A percentile compares a stretch with the other conserved stretches of the same genome.
phyloP scores from a whole-genome alignment of 2,329 filamentous ascomycete genomes.

The Alternaria incomplexa region DNA sequence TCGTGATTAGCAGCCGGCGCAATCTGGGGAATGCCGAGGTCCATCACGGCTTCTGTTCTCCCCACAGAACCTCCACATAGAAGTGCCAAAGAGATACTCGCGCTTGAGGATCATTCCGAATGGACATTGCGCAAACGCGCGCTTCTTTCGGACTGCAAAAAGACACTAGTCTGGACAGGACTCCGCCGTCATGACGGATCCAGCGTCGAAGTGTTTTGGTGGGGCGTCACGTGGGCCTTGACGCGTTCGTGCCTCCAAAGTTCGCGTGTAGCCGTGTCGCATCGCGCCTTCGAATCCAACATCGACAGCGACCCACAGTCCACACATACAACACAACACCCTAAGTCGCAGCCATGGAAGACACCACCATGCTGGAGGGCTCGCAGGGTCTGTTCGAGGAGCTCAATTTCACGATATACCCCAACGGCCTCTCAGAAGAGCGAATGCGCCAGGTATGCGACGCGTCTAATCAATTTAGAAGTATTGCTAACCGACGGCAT shows the following conservation, averaged over 20 bases:
- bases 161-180: not conserved
- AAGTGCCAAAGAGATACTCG: not conserved
- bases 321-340: slow-evolving; percentile 5
- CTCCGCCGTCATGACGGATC: not conserved
- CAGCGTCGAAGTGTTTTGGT: slow-evolving; percentile 6
- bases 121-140: not conserved
- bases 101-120: not conserved
- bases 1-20: slow-evolving; percentile 25
- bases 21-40: slow-evolving; percentile 35
- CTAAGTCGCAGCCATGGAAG: slow-evolving; percentile 35
- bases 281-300: slow-evolving; percentile 10
- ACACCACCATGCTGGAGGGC: slow-evolving; percentile 38
- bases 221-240: slow-evolving; percentile 22
- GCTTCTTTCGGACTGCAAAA: not conserved
- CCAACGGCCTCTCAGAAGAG: slow-evolving; percentile 44
- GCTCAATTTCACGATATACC: slow-evolving; percentile 53
- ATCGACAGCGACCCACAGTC: not conserved
- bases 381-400: slow-evolving; percentile 48
- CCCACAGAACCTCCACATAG: not conserved
- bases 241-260: slow-evolving; percentile 12
- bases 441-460: slow-evolving; percentile 35
- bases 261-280: slow-evolving; percentile 4
- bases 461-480: slow-evolving; percentile 19
- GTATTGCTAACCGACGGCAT: slow-evolving; percentile 24
- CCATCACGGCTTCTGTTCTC: slow-evolving; percentile 11